phyloP scores from a whole-genome alignment of 2,329 filamentous ascomycete genomes.

The Fusarium sp. region DNA sequence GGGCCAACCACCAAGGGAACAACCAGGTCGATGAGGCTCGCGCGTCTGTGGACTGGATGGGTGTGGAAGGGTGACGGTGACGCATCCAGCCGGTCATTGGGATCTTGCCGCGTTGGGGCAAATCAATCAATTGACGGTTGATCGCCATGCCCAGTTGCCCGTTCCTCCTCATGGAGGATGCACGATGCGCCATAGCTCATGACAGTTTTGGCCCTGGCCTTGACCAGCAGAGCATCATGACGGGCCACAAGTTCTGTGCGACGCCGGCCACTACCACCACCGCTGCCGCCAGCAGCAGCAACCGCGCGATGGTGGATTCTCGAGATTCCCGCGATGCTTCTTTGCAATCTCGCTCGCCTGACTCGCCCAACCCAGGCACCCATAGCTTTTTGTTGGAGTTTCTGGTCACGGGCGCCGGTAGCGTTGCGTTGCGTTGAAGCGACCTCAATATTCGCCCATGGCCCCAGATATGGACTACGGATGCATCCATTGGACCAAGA shows the following conservation, averaged over 20 bases:
- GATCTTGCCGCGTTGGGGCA: constrained; percentile 25
- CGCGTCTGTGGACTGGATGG: constrained; percentile 14
- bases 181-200: constrained; percentile 31
- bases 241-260: constrained; percentile 21
- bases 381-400: constrained; percentile 16
- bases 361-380: constrained; percentile 3
- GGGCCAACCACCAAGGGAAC: constrained; percentile 6
- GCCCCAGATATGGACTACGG: constrained; percentile 34
- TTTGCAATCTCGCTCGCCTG: constrained; percentile 12
- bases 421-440: constrained; percentile 37
- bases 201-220: constrained; percentile 27
- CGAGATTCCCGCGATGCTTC: constrained; percentile 1
- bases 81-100: constrained; percentile 16
- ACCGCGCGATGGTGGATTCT: constrained; percentile 1
- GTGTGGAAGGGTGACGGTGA: constrained; percentile 30
- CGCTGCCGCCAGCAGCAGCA: not conserved
- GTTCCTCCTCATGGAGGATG: constrained; percentile 29
- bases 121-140: constrained; percentile 37
- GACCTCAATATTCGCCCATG: constrained; percentile 32
- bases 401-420: constrained; percentile 27
- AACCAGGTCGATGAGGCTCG: constrained; percentile 8
- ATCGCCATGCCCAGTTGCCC: constrained; percentile 30
- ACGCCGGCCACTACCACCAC: constrained; percentile 14
- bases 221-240: constrained; percentile 29
- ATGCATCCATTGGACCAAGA: constrained; percentile 39